A percentile compares a stretch with the other conserved stretches of the same genome.
phyloP scores from a whole-genome alignment of 2,329 filamentous ascomycete genomes.

The Pyrenochaeta sp. region DNA sequence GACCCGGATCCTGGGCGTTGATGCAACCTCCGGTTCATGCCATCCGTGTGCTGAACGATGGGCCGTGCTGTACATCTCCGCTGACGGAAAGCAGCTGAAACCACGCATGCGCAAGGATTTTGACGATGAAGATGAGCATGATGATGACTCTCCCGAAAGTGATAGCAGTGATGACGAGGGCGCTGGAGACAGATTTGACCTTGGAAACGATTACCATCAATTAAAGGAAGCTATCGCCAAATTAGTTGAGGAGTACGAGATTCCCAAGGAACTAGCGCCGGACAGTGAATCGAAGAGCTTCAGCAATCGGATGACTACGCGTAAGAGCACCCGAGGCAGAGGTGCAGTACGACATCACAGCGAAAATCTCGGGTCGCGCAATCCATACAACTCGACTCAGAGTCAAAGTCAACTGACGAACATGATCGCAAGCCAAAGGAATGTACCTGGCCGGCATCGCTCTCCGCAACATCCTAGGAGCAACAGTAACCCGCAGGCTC shows the following conservation, averaged over 20 bases:
- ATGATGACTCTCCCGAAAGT: conserved; percentile 64
- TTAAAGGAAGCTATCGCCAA: conserved; percentile 82
- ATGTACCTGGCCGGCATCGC: conserved; percentile 44
- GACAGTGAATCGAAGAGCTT: conserved; percentile 69
- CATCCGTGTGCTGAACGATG: conserved; percentile 85
- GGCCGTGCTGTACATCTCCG: conserved; percentile 81
- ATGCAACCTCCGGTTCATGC: conserved; percentile 71
- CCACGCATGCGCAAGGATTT: conserved; percentile 76
- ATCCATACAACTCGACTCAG: conserved; percentile 51
- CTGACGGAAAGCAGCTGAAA: conserved; percentile 74
- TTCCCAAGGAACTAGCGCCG: conserved; percentile 71
- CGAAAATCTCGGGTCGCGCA: conserved; percentile 60
- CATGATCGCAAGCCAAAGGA: conserved; percentile 50
- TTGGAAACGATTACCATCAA: conserved; percentile 82
- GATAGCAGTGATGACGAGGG: conserved; percentile 60
- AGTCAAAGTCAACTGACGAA: conserved; percentile 49
- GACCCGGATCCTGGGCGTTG: conserved; percentile 69
- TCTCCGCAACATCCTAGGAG: conserved; percentile 49
- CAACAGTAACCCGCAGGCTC: conserved; percentile 51
- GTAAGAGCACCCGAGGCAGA: conserved; percentile 43
- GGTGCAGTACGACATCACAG: conserved; percentile 36
- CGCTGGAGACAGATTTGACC: conserved; percentile 59
- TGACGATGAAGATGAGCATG: conserved; percentile 69
- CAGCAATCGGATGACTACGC: conserved; percentile 71
- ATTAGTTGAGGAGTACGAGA: conserved; percentile 83